Percentiles rank a stretch among this genome's conserved stretches.
phyloP scores from a whole-genome alignment of 2,329 filamentous ascomycete genomes.

The Elsinoe australis region DNA sequence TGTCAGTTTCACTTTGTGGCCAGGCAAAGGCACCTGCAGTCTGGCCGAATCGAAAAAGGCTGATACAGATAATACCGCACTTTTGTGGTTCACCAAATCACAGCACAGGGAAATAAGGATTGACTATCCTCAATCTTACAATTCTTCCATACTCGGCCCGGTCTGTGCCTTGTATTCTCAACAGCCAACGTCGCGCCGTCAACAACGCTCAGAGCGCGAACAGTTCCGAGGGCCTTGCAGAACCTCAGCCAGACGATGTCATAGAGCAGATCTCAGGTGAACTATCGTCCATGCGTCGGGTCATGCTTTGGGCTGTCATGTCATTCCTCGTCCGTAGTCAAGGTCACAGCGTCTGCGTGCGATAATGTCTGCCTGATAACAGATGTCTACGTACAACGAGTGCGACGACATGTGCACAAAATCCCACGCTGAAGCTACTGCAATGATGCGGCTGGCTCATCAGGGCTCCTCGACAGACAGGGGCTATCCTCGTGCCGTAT shows the following conservation, averaged over 20 bases:
- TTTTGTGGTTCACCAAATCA: not conserved
- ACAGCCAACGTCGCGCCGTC: constrained; percentile 15
- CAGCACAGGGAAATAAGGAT: constrained; percentile 6
- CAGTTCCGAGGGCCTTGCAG: not conserved
- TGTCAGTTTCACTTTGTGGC: constrained; percentile 6
- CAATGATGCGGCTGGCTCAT: not conserved
- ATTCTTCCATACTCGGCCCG: constrained; percentile 1
- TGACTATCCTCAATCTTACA: constrained; percentile 5
- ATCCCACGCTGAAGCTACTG: not conserved
- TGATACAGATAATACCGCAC: constrained; percentile 13
- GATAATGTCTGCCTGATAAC: not conserved
- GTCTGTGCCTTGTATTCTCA: constrained; percentile 15
- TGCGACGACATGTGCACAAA: not conserved
- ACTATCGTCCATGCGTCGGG: not conserved
- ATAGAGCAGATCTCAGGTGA: constrained; percentile 3
- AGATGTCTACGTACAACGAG: not conserved
- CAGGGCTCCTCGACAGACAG: no score
- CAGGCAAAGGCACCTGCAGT: not conserved
- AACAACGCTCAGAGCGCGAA: constrained; percentile 10
- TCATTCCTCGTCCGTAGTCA: no score
- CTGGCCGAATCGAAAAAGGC: constrained; percentile 13
- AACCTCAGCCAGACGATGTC: constrained; percentile 7
- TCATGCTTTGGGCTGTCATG: not conserved
- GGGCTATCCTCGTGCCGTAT: no score
- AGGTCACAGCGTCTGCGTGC: no score